A percentile compares a stretch with the other conserved stretches of the same genome.
phyloP scores from a whole-genome alignment of 345 rosid genomes.

The Salix koriyanagi region DNA sequence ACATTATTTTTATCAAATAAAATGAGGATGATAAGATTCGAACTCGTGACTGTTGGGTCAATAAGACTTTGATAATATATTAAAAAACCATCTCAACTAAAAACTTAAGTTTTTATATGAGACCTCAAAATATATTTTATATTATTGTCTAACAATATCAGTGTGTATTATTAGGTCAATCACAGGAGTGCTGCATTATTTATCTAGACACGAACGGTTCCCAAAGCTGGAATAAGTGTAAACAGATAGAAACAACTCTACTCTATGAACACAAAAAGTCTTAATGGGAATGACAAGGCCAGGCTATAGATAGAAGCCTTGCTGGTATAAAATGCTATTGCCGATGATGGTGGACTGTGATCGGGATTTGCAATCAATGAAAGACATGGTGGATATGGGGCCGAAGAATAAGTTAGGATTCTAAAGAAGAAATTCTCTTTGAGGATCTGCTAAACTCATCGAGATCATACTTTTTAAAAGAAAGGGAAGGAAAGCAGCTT shows the following conservation, averaged over 20 bases:
- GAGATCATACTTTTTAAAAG: background rate
- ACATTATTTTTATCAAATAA: no score
- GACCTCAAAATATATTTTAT: no score
- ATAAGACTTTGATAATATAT: no score
- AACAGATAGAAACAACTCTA: conserved; percentile 6
- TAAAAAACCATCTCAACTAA: no score
- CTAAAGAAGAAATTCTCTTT: background rate
- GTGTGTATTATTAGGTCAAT: no score
- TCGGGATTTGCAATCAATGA: conserved; percentile 27
- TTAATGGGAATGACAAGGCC: conserved; percentile 6
- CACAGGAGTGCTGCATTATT: no score
- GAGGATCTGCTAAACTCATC: background rate
- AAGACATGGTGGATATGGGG: conserved; percentile 4
- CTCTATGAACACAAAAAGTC: background rate
- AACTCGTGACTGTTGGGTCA: no score
- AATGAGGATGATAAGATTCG: no score
- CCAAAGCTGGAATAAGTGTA: background rate
- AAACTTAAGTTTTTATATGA: no score
- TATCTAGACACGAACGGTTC: no score
- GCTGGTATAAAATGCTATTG: background rate
- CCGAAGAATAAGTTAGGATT: conserved; percentile 9
- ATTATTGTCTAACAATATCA: no score
- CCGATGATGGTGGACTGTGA: conserved; percentile 26
- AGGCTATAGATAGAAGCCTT: background rate
- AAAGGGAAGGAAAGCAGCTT: background rate